phyloP scores from a whole-genome alignment of 148 eudicot genomes.

The Fallopia convolvulus region DNA sequence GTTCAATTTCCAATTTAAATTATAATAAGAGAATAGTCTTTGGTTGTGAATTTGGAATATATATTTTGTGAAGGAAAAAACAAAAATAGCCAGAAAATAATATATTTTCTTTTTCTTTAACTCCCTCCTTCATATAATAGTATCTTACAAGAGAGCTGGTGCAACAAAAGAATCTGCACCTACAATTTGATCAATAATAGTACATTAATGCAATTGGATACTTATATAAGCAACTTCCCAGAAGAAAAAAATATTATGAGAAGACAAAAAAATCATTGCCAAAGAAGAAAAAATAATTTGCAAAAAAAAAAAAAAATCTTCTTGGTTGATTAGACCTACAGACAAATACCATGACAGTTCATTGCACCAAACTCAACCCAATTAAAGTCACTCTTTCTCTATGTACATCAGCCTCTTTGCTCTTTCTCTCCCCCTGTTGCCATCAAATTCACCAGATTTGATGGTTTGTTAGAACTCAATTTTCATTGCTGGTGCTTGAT shows the following conservation, averaged over 20 bases:
- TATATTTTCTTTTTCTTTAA: not conserved
- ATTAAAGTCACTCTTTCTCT: constrained; percentile 1
- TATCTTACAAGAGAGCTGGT: constrained; percentile 8
- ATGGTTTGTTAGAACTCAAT: constrained; percentile 7
- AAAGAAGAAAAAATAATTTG: constrained; percentile 4
- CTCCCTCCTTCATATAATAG: not conserved
- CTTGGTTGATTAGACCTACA: constrained; percentile 1
- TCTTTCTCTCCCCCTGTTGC: not conserved
- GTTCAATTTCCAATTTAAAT: too few relatives aligned
- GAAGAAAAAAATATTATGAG: constrained; percentile 5
- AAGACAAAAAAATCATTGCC: constrained; percentile 8
- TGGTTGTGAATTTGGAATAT: too few relatives aligned
- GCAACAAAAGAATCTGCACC: constrained; percentile 4
- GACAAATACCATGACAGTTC: constrained; percentile 7
- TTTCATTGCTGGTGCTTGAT: constrained; percentile 3
- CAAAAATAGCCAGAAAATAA: not conserved
- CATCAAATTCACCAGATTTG: not conserved
- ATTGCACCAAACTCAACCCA: constrained; percentile 8
- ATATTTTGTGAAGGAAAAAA: not conserved
- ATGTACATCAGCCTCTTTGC: constrained; percentile 1
- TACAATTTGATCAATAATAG: not conserved
- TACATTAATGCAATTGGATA: not conserved
- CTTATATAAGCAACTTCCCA: constrained; percentile 1
- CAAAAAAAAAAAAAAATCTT: not conserved
- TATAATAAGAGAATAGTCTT: too few relatives aligned